A percentile compares a stretch with the other conserved stretches of the same genome.
phyloP scores from a whole-genome alignment of 2,329 filamentous ascomycete species.

The Talaromyces amestolkiae region DNA sequence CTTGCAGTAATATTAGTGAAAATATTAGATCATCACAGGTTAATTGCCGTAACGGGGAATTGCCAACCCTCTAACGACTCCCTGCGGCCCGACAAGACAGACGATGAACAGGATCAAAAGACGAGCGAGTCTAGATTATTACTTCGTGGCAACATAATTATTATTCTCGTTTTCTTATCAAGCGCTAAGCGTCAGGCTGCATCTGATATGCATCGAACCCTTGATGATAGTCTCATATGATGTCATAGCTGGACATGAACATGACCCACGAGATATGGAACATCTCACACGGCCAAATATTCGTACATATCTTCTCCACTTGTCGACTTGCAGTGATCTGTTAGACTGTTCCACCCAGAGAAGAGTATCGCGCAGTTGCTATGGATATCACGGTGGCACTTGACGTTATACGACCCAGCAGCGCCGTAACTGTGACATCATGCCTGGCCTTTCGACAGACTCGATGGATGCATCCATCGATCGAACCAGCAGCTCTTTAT shows the following conservation, averaged over 20 bases:
- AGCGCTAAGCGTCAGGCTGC: background rate
- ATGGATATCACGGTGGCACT: conserved; percentile 5
- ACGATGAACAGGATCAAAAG: background rate
- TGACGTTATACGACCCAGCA: conserved; percentile 19
- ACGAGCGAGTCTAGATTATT: background rate
- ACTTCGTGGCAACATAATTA: background rate
- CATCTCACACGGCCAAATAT: background rate
- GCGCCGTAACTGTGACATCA: conserved; percentile 37
- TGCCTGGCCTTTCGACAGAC: background rate
- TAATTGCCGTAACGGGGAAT: background rate
- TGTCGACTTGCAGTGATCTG: background rate
- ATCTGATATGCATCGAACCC: background rate
- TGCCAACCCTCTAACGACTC: background rate
- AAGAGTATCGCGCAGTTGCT: background rate
- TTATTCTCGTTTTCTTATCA: background rate
- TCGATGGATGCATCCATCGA: background rate
- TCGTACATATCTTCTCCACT: background rate
- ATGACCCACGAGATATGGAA: background rate
- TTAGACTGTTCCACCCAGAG: background rate
- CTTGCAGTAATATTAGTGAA: too few relatives aligned
- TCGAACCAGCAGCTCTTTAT: background rate
- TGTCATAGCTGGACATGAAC: conserved; percentile 8
- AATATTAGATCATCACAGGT: background rate
- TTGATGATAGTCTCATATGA: conserved; percentile 6
- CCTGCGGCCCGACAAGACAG: background rate